Evolutionary conservation across 2,329 filamentous ascomycete species (phyloP), one percentile per base, ranked within the genome.

Genomic region (Macroventuria anomochaeta): DNA sequence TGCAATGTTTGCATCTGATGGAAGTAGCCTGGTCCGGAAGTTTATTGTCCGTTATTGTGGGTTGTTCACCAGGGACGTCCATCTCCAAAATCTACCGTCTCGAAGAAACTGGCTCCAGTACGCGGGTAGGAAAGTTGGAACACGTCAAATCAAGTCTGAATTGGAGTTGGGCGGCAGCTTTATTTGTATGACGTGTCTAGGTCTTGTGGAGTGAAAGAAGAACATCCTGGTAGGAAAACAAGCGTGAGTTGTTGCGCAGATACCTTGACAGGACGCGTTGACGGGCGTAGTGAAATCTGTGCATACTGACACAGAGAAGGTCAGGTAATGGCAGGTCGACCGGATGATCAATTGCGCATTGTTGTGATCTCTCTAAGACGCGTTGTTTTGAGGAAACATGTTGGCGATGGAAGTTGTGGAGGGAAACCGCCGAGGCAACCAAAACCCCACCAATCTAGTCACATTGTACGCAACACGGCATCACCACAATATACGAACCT

Each of bases 1-100:
- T 38, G 46, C 53, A 55, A n/a, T 46, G 15, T 39, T 32, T 41
- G 37, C 53, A 55, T 46, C 15, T 41, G 15, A 55, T 37, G 7
- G 36, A 13, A 13, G 39, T 46, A 7, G 39, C 39, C 31, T 21
- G 11, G 7, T 7, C n/a, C 10, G 13, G 3, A 5, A 13, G 7
- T 11, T n/a, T 26, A 12, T 32, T 28, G 26, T 18, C 15, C 13
- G 26, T 25, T 25, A 8, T 10, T 28, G 36, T 15, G 23, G 28
- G 28, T 29, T 20, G n/a, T 36, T 21, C 39, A 6, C 17, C 18
- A 11, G 26, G 21, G 7, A 26, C 12, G 17, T 48, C 46, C 44
- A 34, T 48, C 12, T 53, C 28, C 18, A 17, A 11, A 28, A 12
- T 21, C n/a, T 21, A 23, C 13, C 25, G 15, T 7, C n/a, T n/a